Percentiles rank a stretch among this genome's conserved stretches.
These are phyloP conservation scores for Lactarius quietus DNA, from an alignment of 768 basidiomycete species.

Conservation along the genomic window DNA sequence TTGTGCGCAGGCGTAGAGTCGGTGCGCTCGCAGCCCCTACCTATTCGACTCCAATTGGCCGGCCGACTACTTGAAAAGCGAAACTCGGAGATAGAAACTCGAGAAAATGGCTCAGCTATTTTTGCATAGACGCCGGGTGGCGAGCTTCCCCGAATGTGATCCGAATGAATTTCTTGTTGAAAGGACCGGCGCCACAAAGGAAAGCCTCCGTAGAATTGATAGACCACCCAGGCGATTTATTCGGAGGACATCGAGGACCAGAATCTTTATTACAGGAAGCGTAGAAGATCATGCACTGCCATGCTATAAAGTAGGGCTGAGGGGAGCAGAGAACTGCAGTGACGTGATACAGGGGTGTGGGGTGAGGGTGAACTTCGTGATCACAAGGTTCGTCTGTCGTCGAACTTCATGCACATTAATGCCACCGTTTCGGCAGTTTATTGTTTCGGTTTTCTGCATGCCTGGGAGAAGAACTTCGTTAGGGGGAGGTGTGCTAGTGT, in stretches of 20 bases:
- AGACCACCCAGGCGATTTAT: not conserved
- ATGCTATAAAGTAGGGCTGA: conserved; percentile 4
- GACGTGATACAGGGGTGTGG: not conserved
- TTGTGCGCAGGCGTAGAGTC: not conserved
- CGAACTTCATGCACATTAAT: not conserved
- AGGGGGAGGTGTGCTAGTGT: not conserved
- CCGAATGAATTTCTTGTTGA: not conserved
- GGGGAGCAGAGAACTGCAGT: conserved; percentile 3
- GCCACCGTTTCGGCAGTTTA: no score
- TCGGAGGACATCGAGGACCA: not conserved
- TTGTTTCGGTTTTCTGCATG: not conserved
- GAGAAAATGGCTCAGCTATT: not conserved
- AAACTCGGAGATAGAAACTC: not conserved
- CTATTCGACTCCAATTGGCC: not conserved
- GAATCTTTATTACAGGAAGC: not conserved
- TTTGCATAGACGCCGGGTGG: not conserved
- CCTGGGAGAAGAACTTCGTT: not conserved
- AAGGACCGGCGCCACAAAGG: not conserved
- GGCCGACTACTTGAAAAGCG: not conserved
- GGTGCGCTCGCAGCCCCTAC: not conserved
- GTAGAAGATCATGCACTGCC: not conserved
- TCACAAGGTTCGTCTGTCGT: not conserved
- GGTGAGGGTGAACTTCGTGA: not conserved
- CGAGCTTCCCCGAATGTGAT: not conserved
- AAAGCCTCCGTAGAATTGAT: not conserved